phyloP scores from a whole-genome alignment of 768 basidiomycete species.

The Kwoniella sp. region DNA sequence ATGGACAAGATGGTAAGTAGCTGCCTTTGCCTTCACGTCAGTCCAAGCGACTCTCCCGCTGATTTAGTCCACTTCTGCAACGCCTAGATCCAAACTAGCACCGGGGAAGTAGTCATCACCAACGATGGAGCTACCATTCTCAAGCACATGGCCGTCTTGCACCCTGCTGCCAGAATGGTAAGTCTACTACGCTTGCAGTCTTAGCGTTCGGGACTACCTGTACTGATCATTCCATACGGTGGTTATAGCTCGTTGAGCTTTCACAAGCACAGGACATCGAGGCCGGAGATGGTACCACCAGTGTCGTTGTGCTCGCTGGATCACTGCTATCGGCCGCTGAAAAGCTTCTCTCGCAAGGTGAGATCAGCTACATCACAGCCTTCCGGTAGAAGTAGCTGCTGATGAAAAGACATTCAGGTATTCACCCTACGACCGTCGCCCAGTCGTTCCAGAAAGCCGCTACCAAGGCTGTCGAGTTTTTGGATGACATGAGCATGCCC shows the following conservation, averaged over 20 bases:
- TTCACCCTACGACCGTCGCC: conserved; percentile 95
- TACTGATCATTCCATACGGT: conserved; percentile 8
- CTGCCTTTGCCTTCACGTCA: background rate
- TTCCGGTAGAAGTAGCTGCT: background rate
- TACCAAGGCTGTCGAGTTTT: conserved; percentile 86
- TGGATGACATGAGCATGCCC: conserved; percentile 88
- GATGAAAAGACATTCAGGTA: conserved; percentile 57
- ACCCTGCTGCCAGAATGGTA: conserved; percentile 98
- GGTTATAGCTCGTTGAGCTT: conserved; percentile 83
- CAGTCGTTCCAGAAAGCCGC: conserved; percentile 94
- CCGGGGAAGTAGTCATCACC: conserved; percentile 95
- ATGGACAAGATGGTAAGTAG: conserved; percentile 97
- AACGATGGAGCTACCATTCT: conserved; percentile 99
- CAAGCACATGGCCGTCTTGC: conserved; percentile 85
- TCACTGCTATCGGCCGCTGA: conserved; percentile 91
- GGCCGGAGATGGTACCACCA: conserved; percentile 97
- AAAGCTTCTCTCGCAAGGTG: conserved; percentile 89
- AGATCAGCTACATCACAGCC: conserved; percentile 8
- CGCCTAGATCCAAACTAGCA: conserved; percentile 84
- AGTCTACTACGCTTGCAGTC: conserved; percentile 42
- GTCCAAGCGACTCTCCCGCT: background rate
- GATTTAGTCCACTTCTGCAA: background rate
- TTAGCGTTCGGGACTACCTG: background rate
- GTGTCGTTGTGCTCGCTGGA: conserved; percentile 94
- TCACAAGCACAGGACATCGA: conserved; percentile 98